Percentiles rank a stretch among this genome's conserved stretches.
Evolutionary conservation across 768 basidiomycete genomes (phyloP).

Genomic region (Amylocystis lapponica): DNA sequence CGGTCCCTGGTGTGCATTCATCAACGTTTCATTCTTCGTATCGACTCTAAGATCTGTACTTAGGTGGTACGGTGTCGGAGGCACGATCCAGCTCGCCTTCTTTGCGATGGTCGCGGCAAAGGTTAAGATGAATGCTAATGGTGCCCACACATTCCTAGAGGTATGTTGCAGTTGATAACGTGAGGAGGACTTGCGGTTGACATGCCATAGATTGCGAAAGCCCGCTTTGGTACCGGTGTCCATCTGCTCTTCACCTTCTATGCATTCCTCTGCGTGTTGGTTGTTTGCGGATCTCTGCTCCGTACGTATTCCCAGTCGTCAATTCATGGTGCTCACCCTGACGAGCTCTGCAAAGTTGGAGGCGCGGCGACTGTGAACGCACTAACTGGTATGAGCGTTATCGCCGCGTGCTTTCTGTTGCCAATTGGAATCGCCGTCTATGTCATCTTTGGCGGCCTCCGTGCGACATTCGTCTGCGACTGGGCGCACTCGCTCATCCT

Average conservation of each 20-base stretch:
- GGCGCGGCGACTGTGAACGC: constrained; percentile 26
- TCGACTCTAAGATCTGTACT: background rate
- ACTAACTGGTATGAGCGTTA: constrained; percentile 24
- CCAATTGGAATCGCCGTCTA: constrained; percentile 26
- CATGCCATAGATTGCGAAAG: constrained; percentile 38
- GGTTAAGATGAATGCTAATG: constrained; percentile 55
- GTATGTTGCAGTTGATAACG: constrained; percentile 13
- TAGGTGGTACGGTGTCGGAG: constrained; percentile 48
- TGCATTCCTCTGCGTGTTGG: constrained; percentile 43
- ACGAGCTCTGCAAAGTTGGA: constrained; percentile 13
- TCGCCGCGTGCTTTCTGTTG: constrained; percentile 24
- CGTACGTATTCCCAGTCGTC: constrained; percentile 24
- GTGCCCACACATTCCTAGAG: constrained; percentile 53
- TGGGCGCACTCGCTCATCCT: constrained; percentile 23
- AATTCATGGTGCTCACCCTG: constrained; percentile 18
- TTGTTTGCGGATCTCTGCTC: constrained; percentile 46
- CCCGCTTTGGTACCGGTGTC: constrained; percentile 39
- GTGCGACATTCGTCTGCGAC: constrained; percentile 26
- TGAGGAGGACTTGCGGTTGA: background rate
- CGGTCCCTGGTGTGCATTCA: constrained; percentile 38
- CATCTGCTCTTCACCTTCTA: constrained; percentile 51
- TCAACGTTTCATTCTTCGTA: background rate
- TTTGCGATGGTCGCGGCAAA: constrained; percentile 50
- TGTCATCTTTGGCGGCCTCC: constrained; percentile 25
- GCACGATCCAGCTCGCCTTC: constrained; percentile 47